These are phyloP conservation scores for Hygrophoropsis aurantiaca DNA, from an alignment of 768 basidiomycete genomes.

Conservation along the genomic window DNA sequence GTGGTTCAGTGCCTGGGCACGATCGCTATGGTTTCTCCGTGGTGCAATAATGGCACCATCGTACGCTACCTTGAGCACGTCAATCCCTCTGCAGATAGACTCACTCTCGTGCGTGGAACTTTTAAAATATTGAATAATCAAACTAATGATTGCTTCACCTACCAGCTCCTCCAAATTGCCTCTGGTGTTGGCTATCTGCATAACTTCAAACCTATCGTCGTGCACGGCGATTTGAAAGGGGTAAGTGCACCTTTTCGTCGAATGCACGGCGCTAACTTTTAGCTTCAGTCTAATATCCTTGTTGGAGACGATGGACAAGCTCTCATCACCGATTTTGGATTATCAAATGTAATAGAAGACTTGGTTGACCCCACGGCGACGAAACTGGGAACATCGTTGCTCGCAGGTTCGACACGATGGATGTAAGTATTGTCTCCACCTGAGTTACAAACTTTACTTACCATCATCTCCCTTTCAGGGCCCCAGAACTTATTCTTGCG, in stretches of 20 bases:
- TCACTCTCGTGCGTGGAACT: slow-evolving; percentile 43
- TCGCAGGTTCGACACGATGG: slow-evolving; percentile 37
- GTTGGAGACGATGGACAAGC: slow-evolving; percentile 51
- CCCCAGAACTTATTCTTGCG: slow-evolving; percentile 54
- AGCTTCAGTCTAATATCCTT: slow-evolving; percentile 53
- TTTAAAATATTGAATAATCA: too few relatives aligned
- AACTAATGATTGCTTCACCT: slow-evolving; percentile 1
- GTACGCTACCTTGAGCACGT: slow-evolving; percentile 45
- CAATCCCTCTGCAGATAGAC: slow-evolving; percentile 40
- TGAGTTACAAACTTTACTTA: too few relatives aligned
- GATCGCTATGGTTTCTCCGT: slow-evolving; percentile 65
- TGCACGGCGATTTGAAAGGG: slow-evolving; percentile 65
- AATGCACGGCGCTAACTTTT: background rate
- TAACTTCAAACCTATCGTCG: slow-evolving; percentile 49
- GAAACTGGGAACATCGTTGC: slow-evolving; percentile 28
- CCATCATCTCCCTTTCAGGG: too few relatives aligned
- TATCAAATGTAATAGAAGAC: slow-evolving; percentile 58
- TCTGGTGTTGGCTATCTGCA: slow-evolving; percentile 60
- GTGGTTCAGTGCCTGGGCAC: slow-evolving; percentile 49
- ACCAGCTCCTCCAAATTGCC: slow-evolving; percentile 54
- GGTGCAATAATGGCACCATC: slow-evolving; percentile 61
- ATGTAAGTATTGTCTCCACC: too few relatives aligned
- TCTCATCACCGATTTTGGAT: slow-evolving; percentile 62
- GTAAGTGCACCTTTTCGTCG: slow-evolving; percentile 31
- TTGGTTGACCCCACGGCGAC: slow-evolving; percentile 33